Evolutionary conservation across 495 filamentous ascomycete genomes (phyloP).

Genomic region (Bacidia rubella): DNA sequence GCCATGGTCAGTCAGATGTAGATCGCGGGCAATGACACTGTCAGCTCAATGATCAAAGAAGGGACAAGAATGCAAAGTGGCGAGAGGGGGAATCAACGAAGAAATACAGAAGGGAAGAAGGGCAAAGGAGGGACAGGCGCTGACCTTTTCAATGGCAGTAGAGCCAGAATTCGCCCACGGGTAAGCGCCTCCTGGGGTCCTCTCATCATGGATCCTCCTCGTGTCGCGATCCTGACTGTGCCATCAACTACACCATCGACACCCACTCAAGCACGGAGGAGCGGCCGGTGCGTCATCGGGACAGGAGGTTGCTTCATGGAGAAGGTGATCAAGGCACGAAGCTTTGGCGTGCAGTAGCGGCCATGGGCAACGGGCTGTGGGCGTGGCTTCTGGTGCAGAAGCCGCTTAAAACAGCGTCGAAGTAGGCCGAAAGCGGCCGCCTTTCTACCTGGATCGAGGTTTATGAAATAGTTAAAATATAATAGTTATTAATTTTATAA

Average conservation of each 20-base stretch:
- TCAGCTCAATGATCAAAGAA: not conserved
- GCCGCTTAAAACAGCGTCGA: not conserved
- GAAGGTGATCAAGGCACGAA: not conserved
- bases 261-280: not conserved
- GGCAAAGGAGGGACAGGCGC: not conserved
- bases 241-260: not conserved
- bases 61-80: not conserved
- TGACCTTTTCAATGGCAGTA: slow-evolving; percentile 1
- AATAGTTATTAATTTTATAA: too few relatives aligned
- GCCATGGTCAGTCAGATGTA: slow-evolving; percentile 4
- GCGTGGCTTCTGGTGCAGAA: not conserved
- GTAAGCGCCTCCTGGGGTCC: not conserved
- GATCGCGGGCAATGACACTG: not conserved
- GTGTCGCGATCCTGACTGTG: slow-evolving; percentile 1
- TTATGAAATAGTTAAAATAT: too few relatives aligned
- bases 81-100: not conserved
- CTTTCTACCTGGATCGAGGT: not conserved
- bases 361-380: not conserved
- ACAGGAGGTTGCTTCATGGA: not conserved
- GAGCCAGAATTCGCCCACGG: not conserved
- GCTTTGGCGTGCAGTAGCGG: not conserved
- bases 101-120: not conserved
- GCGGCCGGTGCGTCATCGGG: not conserved
- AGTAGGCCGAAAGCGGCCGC: not conserved
- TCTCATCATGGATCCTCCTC: not conserved